Evolutionary conservation across 2,329 filamentous ascomycete species (phyloP), one percentile per base, ranked within the genome.

Genomic region (Lasiodiplodia hormozganensis): DNA sequence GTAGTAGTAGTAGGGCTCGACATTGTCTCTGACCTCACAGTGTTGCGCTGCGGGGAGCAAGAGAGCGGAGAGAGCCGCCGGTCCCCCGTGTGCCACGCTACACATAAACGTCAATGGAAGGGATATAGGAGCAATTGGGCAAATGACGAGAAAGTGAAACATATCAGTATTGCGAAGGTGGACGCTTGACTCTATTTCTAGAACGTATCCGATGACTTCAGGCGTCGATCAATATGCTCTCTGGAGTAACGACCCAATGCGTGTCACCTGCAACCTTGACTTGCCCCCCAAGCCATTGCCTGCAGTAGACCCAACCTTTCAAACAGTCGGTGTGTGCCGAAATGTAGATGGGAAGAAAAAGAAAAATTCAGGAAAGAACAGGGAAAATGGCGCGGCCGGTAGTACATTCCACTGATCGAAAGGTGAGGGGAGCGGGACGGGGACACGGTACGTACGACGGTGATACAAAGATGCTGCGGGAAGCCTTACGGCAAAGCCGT

Each of bases 391-490:
- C 58, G 58, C 36, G 58, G 7, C 18, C 31, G 23, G 58, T 62
- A 31, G 58, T 12, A 62, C 58, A 60, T 36, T 56, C 34, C n/a
- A 14, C 21, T 40, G 23, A 40, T 36, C 34, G 16, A 49, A 43
- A 57, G 28, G 62, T 36, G 49, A 51, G 28, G 52, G 23, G 23
- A 31, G 25, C 18, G n/a, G 54, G 18, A 18, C 18, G 34, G 31
- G 54, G 8, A 66, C 21, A 18, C 36, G 64, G 64, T 66, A 57
- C 64, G 64, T 57, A 51, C 64, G 11, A 66, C 64, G 18, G 40
- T 66, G 34, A 11, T 23, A 57, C 64, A 54, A 36, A 43, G 64
- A 66, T 66, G 52, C 64, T 66, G 64, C 64, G 40, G 51, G 64
- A 54, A 54, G 64, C 52, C 64, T 54, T 47, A 31, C n/a, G 23